These are phyloP conservation scores for Pistacia integerrima DNA, from an alignment of 345 rosid species.

Conservation along the genomic window DNA sequence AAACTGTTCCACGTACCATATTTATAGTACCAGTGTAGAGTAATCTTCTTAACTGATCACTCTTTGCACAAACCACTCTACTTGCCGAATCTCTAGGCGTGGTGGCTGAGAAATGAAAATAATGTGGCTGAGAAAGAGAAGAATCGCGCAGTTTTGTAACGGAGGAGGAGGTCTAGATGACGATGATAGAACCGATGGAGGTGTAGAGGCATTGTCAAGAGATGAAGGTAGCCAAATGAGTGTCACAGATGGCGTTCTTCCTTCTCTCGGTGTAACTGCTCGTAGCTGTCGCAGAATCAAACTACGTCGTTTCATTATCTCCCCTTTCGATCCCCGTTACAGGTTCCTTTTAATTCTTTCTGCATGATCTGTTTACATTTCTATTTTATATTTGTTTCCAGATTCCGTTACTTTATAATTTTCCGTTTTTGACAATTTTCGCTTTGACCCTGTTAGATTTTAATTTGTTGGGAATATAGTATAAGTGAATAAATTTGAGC, in stretches of 20 bases:
- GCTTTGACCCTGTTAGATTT: no score
- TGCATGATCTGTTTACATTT: not conserved
- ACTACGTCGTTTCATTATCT: slow-evolving; percentile 58
- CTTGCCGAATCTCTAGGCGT: not conserved
- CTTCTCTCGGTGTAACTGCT: slow-evolving; percentile 66
- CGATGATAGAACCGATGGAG: not conserved
- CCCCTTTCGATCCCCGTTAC: slow-evolving; percentile 72
- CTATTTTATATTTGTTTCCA: not conserved
- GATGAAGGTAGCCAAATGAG: slow-evolving; percentile 64
- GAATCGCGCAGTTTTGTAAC: slow-evolving; percentile 13
- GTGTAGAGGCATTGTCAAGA: slow-evolving; percentile 3
- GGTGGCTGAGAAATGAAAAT: no score
- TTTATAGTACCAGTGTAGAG: no score
- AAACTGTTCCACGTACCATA: not conserved
- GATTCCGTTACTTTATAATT: not conserved
- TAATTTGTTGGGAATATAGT: no score
- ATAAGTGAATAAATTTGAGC: no score
- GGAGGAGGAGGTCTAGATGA: not conserved
- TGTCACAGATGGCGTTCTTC: slow-evolving; percentile 60
- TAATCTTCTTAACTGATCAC: not conserved
- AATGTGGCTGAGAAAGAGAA: slow-evolving; percentile 14
- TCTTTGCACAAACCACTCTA: not conserved
- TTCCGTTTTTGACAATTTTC: no score
- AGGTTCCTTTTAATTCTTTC: slow-evolving; percentile 35
- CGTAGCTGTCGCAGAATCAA: slow-evolving; percentile 38